Conservation (phyloP, 768 basidiomycete genomes). For the Dioszegia aurantiaca region DNA sequence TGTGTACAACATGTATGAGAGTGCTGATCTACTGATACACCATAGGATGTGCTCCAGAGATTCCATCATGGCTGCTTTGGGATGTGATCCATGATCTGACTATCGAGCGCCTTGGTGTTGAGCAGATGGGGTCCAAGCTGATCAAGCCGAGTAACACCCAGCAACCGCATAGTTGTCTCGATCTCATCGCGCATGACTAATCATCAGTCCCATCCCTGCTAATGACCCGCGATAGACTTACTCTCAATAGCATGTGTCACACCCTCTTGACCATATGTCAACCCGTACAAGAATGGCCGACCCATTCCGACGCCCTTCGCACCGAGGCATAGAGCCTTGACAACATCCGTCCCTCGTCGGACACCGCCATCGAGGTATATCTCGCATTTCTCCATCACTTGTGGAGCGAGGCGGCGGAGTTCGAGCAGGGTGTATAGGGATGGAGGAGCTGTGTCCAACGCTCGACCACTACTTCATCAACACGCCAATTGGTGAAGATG, state of each 20-base stretch:
- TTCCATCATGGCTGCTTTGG: constrained; percentile 11
- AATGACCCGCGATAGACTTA: constrained; percentile 24
- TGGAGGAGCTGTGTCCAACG: constrained; percentile 41
- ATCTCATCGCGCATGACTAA: constrained; percentile 55
- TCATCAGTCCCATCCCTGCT: background rate
- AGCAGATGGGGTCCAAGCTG: constrained; percentile 53
- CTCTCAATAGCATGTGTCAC: constrained; percentile 51
- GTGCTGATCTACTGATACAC: background rate
- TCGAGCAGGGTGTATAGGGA: constrained; percentile 65
- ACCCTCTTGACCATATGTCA: constrained; percentile 53
- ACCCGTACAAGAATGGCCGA: constrained; percentile 53
- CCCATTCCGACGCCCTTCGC: constrained; percentile 53
- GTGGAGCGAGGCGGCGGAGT: constrained; percentile 69
- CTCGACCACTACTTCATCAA: constrained; percentile 20
- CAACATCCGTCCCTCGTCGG: constrained; percentile 76
- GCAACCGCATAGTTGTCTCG: constrained; percentile 53
- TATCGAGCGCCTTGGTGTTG: constrained; percentile 15
- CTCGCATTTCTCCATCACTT: constrained; percentile 67
- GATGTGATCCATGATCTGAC: constrained; percentile 14
- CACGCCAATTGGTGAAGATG: background rate
- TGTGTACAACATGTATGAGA: no score
- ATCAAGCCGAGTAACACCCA: constrained; percentile 53
- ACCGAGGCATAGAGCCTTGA: constrained; percentile 79
- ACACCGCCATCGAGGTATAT: constrained; percentile 86
- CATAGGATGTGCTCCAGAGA: background rate